Evolutionary conservation across 176 grass and related monocot species (phyloP), one percentile per base, ranked within the genome.

Genomic region (Triticum aestivum): DNA sequence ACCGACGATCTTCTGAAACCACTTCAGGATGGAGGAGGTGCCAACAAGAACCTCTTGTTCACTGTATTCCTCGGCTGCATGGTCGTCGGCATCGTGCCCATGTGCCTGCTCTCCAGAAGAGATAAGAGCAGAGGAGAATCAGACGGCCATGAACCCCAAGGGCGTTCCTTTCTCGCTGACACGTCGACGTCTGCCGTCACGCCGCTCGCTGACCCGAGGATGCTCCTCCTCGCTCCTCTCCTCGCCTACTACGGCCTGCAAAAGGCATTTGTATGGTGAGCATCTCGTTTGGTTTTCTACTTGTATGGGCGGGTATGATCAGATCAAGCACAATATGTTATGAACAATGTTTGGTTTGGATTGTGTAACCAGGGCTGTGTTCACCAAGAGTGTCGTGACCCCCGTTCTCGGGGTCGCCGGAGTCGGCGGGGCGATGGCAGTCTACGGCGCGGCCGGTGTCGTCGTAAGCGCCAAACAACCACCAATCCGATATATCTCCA

Each of bases 221-320:
- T 77, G 73, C 47, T 77, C 4, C 73, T 77, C 47, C 44, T 77
- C 47, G 73, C 73, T 33, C 73, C 73, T 33, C 73, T 77, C 47
- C 73, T 77, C 73, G 73, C 73, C 4, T 77, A 77, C 73, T 77
- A 77, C 73, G 73, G 73, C 47, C 73, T 77, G 27, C 73, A 77
- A 33, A 77, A 77, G 47, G 73, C 73, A 11, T 77, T 77, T 29
- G 73, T 77, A 1, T 77, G 73, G 73, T 77, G 73, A 77, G 73
- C 14, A 51, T 51, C 47, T 51, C 47, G 47, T 51, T 51, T 14
- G 4, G 13, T 51, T 51, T 51, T 15, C 47, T 15, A 51, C 47
- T 49, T 49, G 11, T 49, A 49, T 49, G 45, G 45, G 45, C 14
- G 49, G 49, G 47, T 15, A 51, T 15, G 47, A 51, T 51, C 47